Evolutionary conservation across 805 yeast genomes (phyloP).

Genomic region (Saccharomyces cerevisiae): DNA sequence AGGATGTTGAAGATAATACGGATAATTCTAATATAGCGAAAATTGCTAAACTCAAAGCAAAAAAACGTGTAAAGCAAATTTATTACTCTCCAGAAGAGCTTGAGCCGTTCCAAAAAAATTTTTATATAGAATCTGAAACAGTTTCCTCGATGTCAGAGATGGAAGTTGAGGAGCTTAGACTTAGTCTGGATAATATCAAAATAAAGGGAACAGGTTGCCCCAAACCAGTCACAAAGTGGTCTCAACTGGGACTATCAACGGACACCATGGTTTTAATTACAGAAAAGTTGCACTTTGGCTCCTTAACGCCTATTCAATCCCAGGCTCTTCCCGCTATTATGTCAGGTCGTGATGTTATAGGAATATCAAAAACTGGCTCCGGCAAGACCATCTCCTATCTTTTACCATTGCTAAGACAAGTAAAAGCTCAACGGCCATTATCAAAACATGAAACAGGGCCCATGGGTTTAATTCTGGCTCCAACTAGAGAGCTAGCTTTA

Average conservation of each 20-base stretch:
- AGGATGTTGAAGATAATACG: constrained; percentile 30
- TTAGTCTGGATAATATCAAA: constrained; percentile 53
- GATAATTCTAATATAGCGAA: constrained; percentile 31
- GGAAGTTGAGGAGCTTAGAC: constrained; percentile 49
- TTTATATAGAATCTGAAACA: constrained; percentile 52
- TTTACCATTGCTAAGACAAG: constrained; percentile 76
- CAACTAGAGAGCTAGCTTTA: constrained; percentile 85
- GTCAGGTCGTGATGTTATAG: constrained; percentile 85
- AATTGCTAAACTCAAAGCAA: constrained; percentile 33
- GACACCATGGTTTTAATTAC: constrained; percentile 46
- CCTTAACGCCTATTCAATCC: constrained; percentile 83
- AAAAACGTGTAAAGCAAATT: constrained; percentile 28
- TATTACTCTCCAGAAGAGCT: constrained; percentile 31
- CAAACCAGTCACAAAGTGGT: constrained; percentile 67
- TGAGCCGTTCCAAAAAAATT: constrained; percentile 48
- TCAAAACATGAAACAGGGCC: constrained; percentile 56
- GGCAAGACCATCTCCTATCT: constrained; percentile 90
- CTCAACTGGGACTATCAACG: constrained; percentile 69
- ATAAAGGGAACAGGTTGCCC: constrained; percentile 53
- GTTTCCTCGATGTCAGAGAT: constrained; percentile 39
- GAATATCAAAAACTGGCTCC: constrained; percentile 93
- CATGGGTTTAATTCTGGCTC: constrained; percentile 69
- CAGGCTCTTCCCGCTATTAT: constrained; percentile 87
- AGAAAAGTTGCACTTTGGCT: constrained; percentile 41
- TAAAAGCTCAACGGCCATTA: constrained; percentile 59